Evolutionary conservation across 306 rosid species (phyloP), one percentile per base, ranked within the genome.

Genomic region (Canavalia gladiata): DNA sequence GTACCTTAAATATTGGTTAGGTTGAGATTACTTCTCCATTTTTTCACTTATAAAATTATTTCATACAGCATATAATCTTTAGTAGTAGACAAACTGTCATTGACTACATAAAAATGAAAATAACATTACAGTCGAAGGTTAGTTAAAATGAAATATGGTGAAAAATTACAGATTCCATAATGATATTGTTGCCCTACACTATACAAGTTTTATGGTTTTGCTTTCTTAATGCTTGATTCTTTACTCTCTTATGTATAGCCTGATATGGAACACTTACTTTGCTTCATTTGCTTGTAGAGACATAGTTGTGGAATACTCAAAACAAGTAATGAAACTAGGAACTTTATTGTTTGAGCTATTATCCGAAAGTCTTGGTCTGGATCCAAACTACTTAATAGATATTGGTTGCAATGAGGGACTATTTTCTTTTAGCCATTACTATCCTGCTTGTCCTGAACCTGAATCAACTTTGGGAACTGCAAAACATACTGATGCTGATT

Each of bases 391-490:
- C 39, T 72, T 87, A 55, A 82, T 12, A n/a, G 81, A 82, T n/a
- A 82, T 78, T 10, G 86, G 80, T 57, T 87, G 88, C 46, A 12
- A 33, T 12, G 82, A 81, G 35, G 80, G 87, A 0, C 52, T 81
- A 18, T 0, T 31, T 0, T 60, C 50, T 10, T 31, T 75, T 30
- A 6, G 86, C 67, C 90, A 84, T 65, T 79, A 70, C 66, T 84
- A 82, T 75, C 90, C 85, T 4, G 29, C 84, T 0, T 84, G 88
- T 47, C 85, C 88, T 11, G 80, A 87, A 43, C 90, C 88, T 31
- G 59, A 87, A 49, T 42, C 84, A n/a, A 84, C 90, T 4, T 4
- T 87, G 59, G 90, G 90, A 58, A 34, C 80, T 2, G 1, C 5
- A n/a, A 79, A 74, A 73, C 94, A 89, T 46, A 5, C 83, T 2